Percentiles rank a stretch among this genome's conserved stretches.
phyloP scores from a whole-genome alignment of 164 flowering plant genomes.

The Vitis riparia region DNA sequence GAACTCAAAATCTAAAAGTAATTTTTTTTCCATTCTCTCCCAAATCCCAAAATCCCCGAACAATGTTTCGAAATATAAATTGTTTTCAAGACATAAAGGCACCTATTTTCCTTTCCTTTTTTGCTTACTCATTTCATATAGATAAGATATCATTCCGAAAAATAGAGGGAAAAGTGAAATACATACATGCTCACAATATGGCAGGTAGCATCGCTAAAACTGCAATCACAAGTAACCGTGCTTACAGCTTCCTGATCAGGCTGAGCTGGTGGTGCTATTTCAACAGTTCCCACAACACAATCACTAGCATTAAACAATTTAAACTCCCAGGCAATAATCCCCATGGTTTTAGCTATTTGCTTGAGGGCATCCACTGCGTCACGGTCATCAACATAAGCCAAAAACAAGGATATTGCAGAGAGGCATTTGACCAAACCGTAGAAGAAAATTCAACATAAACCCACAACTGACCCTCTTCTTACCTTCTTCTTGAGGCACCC shows the following conservation, averaged over 20 bases:
- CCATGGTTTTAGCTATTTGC: conserved; percentile 36
- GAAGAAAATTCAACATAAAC: background rate
- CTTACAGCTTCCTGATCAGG: conserved; percentile 12
- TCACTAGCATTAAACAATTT: conserved; percentile 14
- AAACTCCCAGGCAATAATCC: conserved; percentile 47
- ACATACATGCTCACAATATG: conserved; percentile 47
- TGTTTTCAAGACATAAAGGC: too few species aligned
- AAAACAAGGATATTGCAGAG: too few species aligned
- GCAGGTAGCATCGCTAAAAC: conserved; percentile 32
- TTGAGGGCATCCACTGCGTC: conserved; percentile 31
- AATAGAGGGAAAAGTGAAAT: background rate
- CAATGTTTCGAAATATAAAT: too few species aligned
- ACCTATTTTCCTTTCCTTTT: too few species aligned
- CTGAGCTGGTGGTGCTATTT: conserved; percentile 18
- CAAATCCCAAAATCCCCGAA: too few species aligned
- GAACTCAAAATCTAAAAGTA: too few species aligned
- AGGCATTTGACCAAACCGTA: too few species aligned
- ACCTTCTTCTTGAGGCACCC: too few species aligned
- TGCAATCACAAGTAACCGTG: conserved; percentile 35
- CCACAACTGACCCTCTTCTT: too few species aligned
- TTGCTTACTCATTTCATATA: background rate
- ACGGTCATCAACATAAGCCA: background rate
- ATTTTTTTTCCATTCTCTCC: too few species aligned
- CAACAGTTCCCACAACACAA: conserved; percentile 28
- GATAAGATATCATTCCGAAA: background rate